Base-by-base conservation (phyloP, 78 protist species). In the Dictyostelium purpureum region DNA sequence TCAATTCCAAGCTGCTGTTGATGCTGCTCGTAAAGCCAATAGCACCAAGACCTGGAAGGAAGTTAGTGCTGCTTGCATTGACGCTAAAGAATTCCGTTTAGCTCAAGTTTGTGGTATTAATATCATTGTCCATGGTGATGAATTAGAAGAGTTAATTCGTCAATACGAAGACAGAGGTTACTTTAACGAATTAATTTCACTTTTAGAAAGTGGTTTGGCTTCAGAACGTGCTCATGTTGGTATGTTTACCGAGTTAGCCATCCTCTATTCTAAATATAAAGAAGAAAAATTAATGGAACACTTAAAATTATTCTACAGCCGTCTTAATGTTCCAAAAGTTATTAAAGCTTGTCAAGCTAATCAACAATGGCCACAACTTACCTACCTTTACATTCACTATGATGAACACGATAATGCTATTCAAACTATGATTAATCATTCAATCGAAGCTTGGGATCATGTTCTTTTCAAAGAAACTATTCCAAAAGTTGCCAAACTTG, bases 11-110 rank as follows among this genome's bases (percentile, higher is more conserved):
- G 98, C 88, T 16, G 99, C 99, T 9, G 99, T 99, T 21, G 99
- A 99, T 16, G 96, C 99, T 12, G 99, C 99, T 1, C 96, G 98
- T 92, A 97, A 98, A 79, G 99, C 99, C 94, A 96, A 96, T 96
- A 67, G 87, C 87, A 94, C 95, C 83, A 69, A 89, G 70, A 97
- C 99, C 0, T 99, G 99, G 99, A 97, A 96, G 89, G 99, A 99
- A 66, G 99, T 99, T 37, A 43, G 71, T 83, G 71, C 85, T 0
- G 98, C 99, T 28, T 99, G 99, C 85, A 98, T 99, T 42, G 98
- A 97, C 21, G 97, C 90, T 11, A n/a, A 57, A 47, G 99, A 99
- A 89, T 98, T 99, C 99, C 93, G 98, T 18, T 94, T 97, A 45
- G 99, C 99, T 5, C 99, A 98, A 92, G 93, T 95, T 65, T 96